Evolutionary conservation across 2,329 filamentous ascomycete species (phyloP), one percentile per base, ranked within the genome.

Genomic region (Alternaria gaisen): DNA sequence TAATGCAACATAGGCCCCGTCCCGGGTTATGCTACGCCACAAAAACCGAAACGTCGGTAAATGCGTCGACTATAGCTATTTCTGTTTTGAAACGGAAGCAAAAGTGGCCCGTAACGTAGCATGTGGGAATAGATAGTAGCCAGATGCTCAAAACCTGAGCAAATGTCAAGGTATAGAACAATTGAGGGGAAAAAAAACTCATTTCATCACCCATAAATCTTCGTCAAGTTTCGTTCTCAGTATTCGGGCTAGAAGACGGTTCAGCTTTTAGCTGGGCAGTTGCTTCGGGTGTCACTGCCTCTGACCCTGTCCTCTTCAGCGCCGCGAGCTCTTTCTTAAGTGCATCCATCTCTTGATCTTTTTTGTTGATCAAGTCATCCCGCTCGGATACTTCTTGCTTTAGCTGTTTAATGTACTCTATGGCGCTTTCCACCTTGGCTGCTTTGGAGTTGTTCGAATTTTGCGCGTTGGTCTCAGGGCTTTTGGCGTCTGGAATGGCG

Each of bases 361-460:
- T 87, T 57, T 85, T 84, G 24, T 85, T 85, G 14, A 93, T 86
- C 68, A 88, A 83, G 61, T 80, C 82, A 53, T 88, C 89, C 22
- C 89, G 88, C 34, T 88, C 86, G 3, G 84, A 86, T 16, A 93
- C 82, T 74, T 96, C 91, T 69, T 87, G 83, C 79, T 96, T 89
- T 63, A 99, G 80, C 61, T 89, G 86, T 79, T 92, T 94, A 81
- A 99, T 97, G 75, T 98, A 97, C 58, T 94, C 90, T 71, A 98
- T 98, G 1, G 95, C 95, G 80, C 92, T 90, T 80, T 99, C 95
- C n/a, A 99, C 95, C 1, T 96, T 97, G 69, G 92, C 97, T 1
- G 95, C 95, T 78, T 98, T 99, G 80, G 93, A 97, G 72, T 75
- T 77, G 58, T 74, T 74, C 20, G 72, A 70, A 44, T 79, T 78